Evolutionary conservation across 2,329 filamentous ascomycete species (phyloP), one percentile per base, ranked within the genome.

Genomic region (Cordyceps pruinosa): DNA sequence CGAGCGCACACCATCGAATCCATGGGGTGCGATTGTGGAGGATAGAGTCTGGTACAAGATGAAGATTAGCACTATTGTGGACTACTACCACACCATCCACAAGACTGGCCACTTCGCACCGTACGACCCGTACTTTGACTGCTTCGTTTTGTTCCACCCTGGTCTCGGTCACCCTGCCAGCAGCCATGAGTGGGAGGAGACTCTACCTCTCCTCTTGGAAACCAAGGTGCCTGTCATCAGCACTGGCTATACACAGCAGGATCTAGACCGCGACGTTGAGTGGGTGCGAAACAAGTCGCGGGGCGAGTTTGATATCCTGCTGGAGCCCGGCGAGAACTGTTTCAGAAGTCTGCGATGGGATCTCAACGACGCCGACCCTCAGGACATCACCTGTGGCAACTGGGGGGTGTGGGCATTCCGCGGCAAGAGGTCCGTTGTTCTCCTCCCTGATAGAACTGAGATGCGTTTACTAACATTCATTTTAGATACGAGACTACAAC

Each of bases 51-150:
- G 88, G 68, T 85, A 88, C 56, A 87, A 88, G 63, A 85, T 97
- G 84, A 99, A 99, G 77, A 96, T 99, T 67, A 94, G 88, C 70
- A 99, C 95, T 0, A 96, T 92, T 67, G 93, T 97, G 52, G 94
- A 99, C 65, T 97, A 99, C 75, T 99, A 95, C 76, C 93, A 99
- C 73, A 97, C 90, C 2, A 83, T 99, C 64, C 93, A 99, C 75
- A 85, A 91, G 69, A 89, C 93, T 0, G 88, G 90, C 48, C 83
- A 92, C 69, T 99, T 97, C 75, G 85, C 89, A 58, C 94, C 95
- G 0, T 97, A 95, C 69, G 94, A 99, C 69, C 94, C 94, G 1
- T 99, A 99, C 75, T 96, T 99, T 71, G 94, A 99, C 77, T 94
- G 89, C 72, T 96, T 99, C 69, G 86, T 99, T 66, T 82, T 97